Conservation (phyloP, 108 stramenopile genomes). For the Bacterosira constricta region DNA sequence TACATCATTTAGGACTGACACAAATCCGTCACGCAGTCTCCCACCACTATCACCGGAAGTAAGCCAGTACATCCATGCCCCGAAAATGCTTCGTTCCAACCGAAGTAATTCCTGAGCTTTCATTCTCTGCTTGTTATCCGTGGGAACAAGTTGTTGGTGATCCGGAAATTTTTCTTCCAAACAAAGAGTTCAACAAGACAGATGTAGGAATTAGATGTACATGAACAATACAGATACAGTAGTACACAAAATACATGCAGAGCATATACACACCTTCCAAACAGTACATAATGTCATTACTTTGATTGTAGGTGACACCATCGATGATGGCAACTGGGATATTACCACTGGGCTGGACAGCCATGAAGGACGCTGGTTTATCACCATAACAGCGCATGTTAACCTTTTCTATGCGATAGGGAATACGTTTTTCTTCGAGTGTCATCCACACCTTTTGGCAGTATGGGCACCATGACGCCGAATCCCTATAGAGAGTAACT, state of each 20-base stretch:
- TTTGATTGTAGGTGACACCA: slow-evolving; percentile 71
- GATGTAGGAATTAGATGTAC: not conserved
- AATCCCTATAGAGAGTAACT: slow-evolving; percentile 82
- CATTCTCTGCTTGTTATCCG: slow-evolving; percentile 24
- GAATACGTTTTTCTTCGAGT: slow-evolving; percentile 86
- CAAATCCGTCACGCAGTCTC: slow-evolving; percentile 50
- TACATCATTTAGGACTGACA: slow-evolving; percentile 64
- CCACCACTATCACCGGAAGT: slow-evolving; percentile 55
- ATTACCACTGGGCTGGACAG: slow-evolving; percentile 73
- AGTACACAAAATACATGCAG: too few species aligned
- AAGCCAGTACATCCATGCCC: slow-evolving; percentile 92
- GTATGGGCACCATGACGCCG: slow-evolving; percentile 89
- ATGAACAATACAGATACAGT: not conserved
- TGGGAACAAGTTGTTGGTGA: slow-evolving; percentile 44
- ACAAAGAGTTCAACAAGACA: not conserved
- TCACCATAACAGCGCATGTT: slow-evolving; percentile 93
- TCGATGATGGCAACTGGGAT: slow-evolving; percentile 89
- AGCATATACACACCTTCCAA: slow-evolving; percentile 59
- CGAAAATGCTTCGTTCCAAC: slow-evolving; percentile 85
- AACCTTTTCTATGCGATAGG: slow-evolving; percentile 86
- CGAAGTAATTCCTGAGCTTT: slow-evolving; percentile 65
- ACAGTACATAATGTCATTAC: slow-evolving; percentile 81
- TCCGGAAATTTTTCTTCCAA: slow-evolving; percentile 67
- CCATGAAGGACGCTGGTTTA: slow-evolving; percentile 70
- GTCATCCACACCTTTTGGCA: slow-evolving; percentile 90